Evolutionary conservation across 2,329 filamentous ascomycete genomes (phyloP), one percentile per base, ranked within the genome.

Genomic region (Pseudogymnoascus sp.): DNA sequence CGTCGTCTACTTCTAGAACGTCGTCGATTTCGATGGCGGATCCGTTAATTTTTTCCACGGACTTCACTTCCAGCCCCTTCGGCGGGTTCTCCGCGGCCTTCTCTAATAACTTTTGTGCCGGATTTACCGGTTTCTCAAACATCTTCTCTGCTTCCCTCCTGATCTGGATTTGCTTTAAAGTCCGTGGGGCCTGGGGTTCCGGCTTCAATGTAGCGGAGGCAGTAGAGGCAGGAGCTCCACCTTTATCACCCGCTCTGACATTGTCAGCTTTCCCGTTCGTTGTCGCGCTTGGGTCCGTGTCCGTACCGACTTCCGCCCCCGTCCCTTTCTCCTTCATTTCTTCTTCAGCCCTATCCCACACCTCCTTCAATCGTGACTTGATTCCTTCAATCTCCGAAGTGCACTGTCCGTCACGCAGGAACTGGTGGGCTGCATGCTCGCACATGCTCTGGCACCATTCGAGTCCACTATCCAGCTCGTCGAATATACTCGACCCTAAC

Each of bases 321-420:
- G 12, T 52, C 26, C 26, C 45, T 30, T 52, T n/a, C 15, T 8
- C n/a, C 33, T 57, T 37, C 6, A 37, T 21, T 23, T 57, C 33
- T 12, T 57, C 55, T 28, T 8, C 55, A 15, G 55, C 55, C 30
- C 55, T 57, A 37, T 81, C 79, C 57, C 84, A 76, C 1, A 90
- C 83, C 60, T 85, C 79, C 7, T 74, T 74, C 41, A 95, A 80
- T 13, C 83, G 82, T 61, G 79, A 76, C 68, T 84, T 82, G 59
- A 92, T 86, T 52, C 83, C 85, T 23, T 78, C 77, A 37, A 96
- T 80, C 71, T 95, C 90, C 15, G 83, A 80, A n/a, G 77, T 80
- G 72, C 92, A 96, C 68, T 94, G 87, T 9, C 91, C 92, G 59
- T 91, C 88, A 21, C 92, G 84, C n/a, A 96, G 77, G 63, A 94